Evolutionary conservation across 768 basidiomycete genomes (phyloP).

Genomic region (Russula compacta): DNA sequence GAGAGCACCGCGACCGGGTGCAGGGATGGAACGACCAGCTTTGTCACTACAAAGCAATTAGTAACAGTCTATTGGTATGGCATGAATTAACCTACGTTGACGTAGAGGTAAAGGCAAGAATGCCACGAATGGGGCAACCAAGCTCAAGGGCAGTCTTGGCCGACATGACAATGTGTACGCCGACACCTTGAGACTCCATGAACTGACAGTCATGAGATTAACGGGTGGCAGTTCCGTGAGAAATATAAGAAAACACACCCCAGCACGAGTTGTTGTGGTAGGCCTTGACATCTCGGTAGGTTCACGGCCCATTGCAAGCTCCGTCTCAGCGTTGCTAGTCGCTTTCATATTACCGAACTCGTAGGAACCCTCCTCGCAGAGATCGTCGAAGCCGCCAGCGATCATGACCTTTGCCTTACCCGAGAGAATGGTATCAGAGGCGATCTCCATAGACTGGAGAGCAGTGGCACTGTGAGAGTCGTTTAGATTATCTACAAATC

Average conservation of each 20-base stretch:
- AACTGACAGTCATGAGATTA: slow-evolving; percentile 38
- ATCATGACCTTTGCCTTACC: slow-evolving; percentile 99
- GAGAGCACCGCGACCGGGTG: slow-evolving; percentile 90
- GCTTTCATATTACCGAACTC: slow-evolving; percentile 99
- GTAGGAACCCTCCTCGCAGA: slow-evolving; percentile 96
- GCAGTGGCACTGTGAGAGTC: slow-evolving; percentile 69
- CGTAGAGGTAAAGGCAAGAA: slow-evolving; percentile 93
- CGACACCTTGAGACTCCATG: slow-evolving; percentile 96
- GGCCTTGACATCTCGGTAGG: slow-evolving; percentile 99
- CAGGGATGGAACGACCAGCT: slow-evolving; percentile 95
- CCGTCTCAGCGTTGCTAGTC: slow-evolving; percentile 92
- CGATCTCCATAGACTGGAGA: slow-evolving; percentile 95
- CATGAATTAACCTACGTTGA: slow-evolving; percentile 57
- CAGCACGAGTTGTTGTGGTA: slow-evolving; percentile 90
- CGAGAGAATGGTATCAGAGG: slow-evolving; percentile 87
- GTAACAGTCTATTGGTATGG: not conserved
- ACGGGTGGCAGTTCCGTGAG: slow-evolving; percentile 1
- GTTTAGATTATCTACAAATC: slow-evolving; percentile 3
- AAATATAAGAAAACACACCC: slow-evolving; percentile 41
- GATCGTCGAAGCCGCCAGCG: slow-evolving; percentile 96
- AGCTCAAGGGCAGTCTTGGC: slow-evolving; percentile 94
- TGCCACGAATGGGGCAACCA: slow-evolving; percentile 86
- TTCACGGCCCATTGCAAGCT: slow-evolving; percentile 98
- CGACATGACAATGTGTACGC: slow-evolving; percentile 95
- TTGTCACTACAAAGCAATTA: slow-evolving; percentile 60